Percentiles rank a stretch among this genome's conserved stretches.
These are phyloP conservation scores for Chionographis japonica DNA, from an alignment of 106 monocot genomes.

Conservation along the genomic window DNA sequence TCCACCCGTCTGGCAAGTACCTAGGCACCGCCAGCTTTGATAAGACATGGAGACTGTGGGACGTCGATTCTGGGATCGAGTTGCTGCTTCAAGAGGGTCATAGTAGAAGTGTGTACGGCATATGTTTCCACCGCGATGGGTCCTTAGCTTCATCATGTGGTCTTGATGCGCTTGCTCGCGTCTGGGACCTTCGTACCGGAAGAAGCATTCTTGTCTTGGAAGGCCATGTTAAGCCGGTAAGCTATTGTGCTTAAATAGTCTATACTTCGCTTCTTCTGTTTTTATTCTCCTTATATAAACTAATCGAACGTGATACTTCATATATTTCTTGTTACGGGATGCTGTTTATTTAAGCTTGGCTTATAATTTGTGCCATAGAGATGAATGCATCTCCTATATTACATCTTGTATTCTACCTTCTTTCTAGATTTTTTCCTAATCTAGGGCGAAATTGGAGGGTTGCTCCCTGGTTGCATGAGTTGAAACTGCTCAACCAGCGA, in stretches of 20 bases:
- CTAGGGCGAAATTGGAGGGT: no score
- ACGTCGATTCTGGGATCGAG: constrained; percentile 69
- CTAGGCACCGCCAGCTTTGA: constrained; percentile 94
- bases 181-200: constrained; percentile 93
- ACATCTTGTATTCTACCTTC: no score
- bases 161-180: constrained; percentile 85
- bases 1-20: constrained; percentile 93
- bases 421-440: no score
- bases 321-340: no score
- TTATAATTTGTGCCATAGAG: no score
- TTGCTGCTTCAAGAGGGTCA: constrained; percentile 93
- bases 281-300: not conserved
- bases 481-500: no score
- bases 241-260: not conserved
- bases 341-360: no score
- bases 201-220: constrained; percentile 83
- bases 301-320: not conserved
- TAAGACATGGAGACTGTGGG: constrained; percentile 98
- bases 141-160: constrained; percentile 91
- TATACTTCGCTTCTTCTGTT: no score
- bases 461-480: no score
- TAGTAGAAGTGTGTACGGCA: constrained; percentile 76
- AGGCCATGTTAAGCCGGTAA: constrained; percentile 95
- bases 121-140: constrained; percentile 92
- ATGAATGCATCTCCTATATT: no score